Percentiles rank a stretch among this genome's conserved stretches.
Conservation (phyloP, 1,284 basidiomycete genomes). For the Rhodotorula sp. region DNA sequence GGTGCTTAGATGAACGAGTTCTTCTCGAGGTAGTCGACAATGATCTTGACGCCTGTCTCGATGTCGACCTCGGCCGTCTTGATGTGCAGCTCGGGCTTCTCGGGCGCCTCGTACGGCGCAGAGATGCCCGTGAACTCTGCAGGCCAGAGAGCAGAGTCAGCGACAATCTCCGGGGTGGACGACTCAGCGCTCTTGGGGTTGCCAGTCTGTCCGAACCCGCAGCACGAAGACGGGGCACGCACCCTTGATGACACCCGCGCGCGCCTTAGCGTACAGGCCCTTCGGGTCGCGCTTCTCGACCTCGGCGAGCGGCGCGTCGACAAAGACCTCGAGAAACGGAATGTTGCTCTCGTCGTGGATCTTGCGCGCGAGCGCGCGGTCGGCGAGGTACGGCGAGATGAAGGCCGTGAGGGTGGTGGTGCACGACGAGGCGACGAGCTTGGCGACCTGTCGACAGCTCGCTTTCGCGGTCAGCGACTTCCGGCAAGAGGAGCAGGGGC, state of each 20-base stretch:
- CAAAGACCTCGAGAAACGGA: conserved; percentile 90
- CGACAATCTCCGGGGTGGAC: too few species aligned
- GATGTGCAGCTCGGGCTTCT: conserved; percentile 86
- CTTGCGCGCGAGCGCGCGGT: conserved; percentile 79
- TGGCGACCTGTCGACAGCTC: conserved; percentile 68
- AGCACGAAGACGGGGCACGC: conserved; percentile 31
- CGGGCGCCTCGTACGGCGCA: conserved; percentile 92
- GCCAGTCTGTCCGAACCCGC: neutral
- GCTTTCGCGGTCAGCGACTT: neutral
- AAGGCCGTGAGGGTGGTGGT: conserved; percentile 91
- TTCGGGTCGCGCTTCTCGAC: conserved; percentile 95
- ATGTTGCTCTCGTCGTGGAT: conserved; percentile 71
- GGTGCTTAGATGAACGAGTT: conserved; percentile 24
- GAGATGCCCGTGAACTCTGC: conserved; percentile 97
- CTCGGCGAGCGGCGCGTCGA: conserved; percentile 86
- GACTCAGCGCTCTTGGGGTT: neutral
- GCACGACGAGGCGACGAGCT: conserved; percentile 85
- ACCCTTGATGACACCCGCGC: conserved; percentile 96
- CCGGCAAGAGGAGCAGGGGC: neutral
- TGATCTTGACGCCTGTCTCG: conserved; percentile 73
- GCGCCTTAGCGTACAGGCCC: conserved; percentile 95
- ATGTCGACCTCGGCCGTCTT: conserved; percentile 81
- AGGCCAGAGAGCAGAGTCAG: neutral
- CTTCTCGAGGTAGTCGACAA: conserved; percentile 77
- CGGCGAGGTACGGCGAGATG: conserved; percentile 91